Percentiles rank a stretch among this genome's conserved stretches.
Evolutionary conservation across 768 basidiomycete genomes (phyloP).

Genomic region (Lanmaoa rubissima): DNA sequence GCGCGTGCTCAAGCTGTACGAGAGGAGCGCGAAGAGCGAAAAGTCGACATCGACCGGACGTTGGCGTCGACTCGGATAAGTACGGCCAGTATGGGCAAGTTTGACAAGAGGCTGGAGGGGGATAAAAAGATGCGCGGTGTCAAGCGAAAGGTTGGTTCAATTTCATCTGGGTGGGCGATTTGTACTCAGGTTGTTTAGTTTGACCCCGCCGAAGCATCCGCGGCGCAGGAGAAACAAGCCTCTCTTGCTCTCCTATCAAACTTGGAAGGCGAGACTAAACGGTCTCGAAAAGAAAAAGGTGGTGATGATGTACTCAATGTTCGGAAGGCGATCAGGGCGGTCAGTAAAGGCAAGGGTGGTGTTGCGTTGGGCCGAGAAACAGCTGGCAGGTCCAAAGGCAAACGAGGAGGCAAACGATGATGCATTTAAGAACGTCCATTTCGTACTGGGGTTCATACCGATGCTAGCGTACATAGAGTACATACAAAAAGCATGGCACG

Average conservation of each 20-base stretch:
- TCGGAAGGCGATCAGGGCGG: conserved; percentile 81
- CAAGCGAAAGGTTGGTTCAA: conserved; percentile 79
- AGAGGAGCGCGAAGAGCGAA: conserved; percentile 49
- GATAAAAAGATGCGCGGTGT: conserved; percentile 86
- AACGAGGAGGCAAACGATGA: conserved; percentile 32
- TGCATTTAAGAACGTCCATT: not conserved
- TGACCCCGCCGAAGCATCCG: conserved; percentile 72
- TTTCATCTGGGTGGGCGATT: not conserved
- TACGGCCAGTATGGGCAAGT: conserved; percentile 95
- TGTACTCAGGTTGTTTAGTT: conserved; percentile 52
- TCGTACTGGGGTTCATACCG: conserved; percentile 11
- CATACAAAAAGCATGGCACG: conserved; percentile 21
- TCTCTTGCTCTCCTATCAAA: conserved; percentile 75
- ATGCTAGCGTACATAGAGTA: conserved; percentile 16
- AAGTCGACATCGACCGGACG: conserved; percentile 71
- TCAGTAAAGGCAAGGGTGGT: conserved; percentile 67
- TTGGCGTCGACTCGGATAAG: conserved; percentile 75
- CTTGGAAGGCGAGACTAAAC: conserved; percentile 70
- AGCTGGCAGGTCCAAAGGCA: conserved; percentile 24
- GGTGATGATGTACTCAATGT: conserved; percentile 68
- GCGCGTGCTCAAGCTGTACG: conserved; percentile 48
- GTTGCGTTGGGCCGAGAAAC: conserved; percentile 51
- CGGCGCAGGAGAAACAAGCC: conserved; percentile 63
- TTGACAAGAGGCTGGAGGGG: conserved; percentile 86
- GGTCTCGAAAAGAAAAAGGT: conserved; percentile 43